phyloP scores from a whole-genome alignment of 805 yeast species.

The Teunomyces kruisii region DNA sequence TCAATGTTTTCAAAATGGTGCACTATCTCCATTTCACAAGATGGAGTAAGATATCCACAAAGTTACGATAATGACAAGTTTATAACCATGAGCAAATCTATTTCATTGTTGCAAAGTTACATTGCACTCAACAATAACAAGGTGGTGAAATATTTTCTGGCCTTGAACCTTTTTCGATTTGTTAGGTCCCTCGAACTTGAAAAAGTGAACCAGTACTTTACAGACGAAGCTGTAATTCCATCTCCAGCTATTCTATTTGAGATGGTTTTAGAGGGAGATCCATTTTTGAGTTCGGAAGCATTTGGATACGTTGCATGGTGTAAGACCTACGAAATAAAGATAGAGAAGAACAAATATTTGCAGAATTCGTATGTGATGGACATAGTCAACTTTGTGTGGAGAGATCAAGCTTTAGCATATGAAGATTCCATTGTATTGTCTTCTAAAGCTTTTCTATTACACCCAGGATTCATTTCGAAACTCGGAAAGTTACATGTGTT shows the following conservation, averaged over 20 bases:
- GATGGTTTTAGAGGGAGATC: slow-evolving; percentile 41
- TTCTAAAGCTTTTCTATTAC: slow-evolving; percentile 40
- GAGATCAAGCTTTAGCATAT: slow-evolving; percentile 50
- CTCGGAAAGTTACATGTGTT: slow-evolving; percentile 30
- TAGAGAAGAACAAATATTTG: slow-evolving; percentile 23
- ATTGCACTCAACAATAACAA: neutral
- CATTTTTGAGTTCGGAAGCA: slow-evolving; percentile 44
- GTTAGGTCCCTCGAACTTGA: slow-evolving; percentile 11
- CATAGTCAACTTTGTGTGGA: slow-evolving; percentile 54
- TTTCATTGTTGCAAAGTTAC: slow-evolving; percentile 6
- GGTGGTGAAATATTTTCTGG: neutral
- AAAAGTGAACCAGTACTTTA: slow-evolving; percentile 8
- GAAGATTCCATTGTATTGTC: slow-evolving; percentile 23
- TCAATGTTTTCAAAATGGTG: slow-evolving; percentile 9
- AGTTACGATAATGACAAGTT: slow-evolving; percentile 9
- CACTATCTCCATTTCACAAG: neutral
- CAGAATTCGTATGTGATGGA: slow-evolving; percentile 58
- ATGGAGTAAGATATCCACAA: neutral
- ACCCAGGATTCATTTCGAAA: slow-evolving; percentile 29
- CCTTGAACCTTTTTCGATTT: slow-evolving; percentile 12
- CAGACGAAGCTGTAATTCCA: slow-evolving; percentile 25
- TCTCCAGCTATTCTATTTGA: slow-evolving; percentile 41
- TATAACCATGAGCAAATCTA: slow-evolving; percentile 7
- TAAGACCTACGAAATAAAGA: slow-evolving; percentile 33
- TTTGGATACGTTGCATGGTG: slow-evolving; percentile 48